Evolutionary conservation across 2,329 filamentous ascomycete genomes (phyloP).

Genomic region (Eutypa lata): DNA sequence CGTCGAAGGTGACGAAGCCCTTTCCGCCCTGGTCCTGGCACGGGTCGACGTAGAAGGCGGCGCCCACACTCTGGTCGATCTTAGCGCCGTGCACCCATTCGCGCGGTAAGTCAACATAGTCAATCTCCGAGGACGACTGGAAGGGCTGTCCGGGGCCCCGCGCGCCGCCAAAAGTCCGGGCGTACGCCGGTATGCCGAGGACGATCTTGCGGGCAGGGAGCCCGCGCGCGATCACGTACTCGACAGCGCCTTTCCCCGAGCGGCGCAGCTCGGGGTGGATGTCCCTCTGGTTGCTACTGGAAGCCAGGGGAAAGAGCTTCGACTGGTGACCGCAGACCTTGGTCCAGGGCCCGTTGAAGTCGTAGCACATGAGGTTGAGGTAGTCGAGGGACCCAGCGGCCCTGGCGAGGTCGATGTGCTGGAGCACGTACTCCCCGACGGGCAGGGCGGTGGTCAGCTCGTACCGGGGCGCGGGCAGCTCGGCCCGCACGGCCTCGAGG

Average conservation of each 20-base stretch:
- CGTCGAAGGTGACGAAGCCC: slow-evolving; percentile 64
- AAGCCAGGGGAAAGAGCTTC: slow-evolving; percentile 49
- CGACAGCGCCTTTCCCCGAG: slow-evolving; percentile 55
- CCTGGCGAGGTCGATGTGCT: slow-evolving; percentile 53
- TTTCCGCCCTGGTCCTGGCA: slow-evolving; percentile 22
- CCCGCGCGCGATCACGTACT: slow-evolving; percentile 49
- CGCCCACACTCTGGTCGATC: slow-evolving; percentile 50
- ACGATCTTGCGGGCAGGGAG: slow-evolving; percentile 58
- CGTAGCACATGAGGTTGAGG: slow-evolving; percentile 68
- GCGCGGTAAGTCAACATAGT: slow-evolving; percentile 59
- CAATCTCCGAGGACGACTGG: slow-evolving; percentile 49
- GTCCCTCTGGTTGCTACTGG: slow-evolving; percentile 7
- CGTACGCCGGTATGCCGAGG: slow-evolving; percentile 62
- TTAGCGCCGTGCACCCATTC: slow-evolving; percentile 38
- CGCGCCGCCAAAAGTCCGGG: slow-evolving; percentile 57
- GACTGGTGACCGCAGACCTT: slow-evolving; percentile 61
- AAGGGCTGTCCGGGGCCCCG: slow-evolving; percentile 50
- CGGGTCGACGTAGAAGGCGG: slow-evolving; percentile 57
- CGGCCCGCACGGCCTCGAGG: slow-evolving; percentile 50
- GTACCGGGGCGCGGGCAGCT: slow-evolving; percentile 53
- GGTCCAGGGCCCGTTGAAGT: slow-evolving; percentile 64
- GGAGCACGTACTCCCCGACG: slow-evolving; percentile 59
- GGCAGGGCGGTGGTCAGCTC: slow-evolving; percentile 61
- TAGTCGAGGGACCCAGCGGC: slow-evolving; percentile 54
- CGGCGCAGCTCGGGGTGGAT: slow-evolving; percentile 25